Evolutionary conservation across 208 protist genomes (phyloP).

Genomic region (Leptomonas pyrrhocoris): DNA sequence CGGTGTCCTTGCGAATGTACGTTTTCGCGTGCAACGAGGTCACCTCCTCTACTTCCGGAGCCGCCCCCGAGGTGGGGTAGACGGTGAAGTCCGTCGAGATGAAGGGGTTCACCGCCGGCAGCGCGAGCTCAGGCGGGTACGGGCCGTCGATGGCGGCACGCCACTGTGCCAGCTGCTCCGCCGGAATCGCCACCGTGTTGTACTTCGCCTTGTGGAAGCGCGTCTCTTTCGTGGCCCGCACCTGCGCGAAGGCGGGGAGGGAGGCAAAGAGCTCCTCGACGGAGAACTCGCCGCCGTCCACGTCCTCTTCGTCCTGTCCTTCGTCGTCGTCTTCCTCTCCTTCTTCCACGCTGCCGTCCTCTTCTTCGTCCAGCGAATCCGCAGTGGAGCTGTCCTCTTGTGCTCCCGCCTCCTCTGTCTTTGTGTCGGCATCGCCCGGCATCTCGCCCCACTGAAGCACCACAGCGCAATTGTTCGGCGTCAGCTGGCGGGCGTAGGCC

Average conservation of each 20-base stretch:
- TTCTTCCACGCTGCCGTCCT: neutral
- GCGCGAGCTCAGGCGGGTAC: constrained; percentile 26
- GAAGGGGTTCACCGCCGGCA: constrained; percentile 68
- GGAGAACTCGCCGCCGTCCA: constrained; percentile 3
- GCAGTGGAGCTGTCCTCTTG: constrained; percentile 4
- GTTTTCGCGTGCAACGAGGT: constrained; percentile 49
- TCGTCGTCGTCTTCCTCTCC: constrained; percentile 7
- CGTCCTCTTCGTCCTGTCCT: constrained; percentile 2
- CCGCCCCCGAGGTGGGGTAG: constrained; percentile 19
- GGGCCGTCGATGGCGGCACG: constrained; percentile 27
- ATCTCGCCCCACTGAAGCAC: constrained; percentile 64
- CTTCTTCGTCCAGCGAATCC: constrained; percentile 7
- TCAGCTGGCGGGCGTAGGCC: constrained; percentile 54
- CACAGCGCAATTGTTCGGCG: constrained; percentile 54
- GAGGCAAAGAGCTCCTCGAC: constrained; percentile 40
- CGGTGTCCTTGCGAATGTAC: constrained; percentile 44
- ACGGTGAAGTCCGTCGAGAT: constrained; percentile 76
- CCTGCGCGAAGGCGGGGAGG: constrained; percentile 62
- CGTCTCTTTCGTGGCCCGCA: constrained; percentile 31
- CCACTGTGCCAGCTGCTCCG: constrained; percentile 51
- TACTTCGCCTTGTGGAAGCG: constrained; percentile 50
- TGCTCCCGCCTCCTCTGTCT: neutral
- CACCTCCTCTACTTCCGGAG: constrained; percentile 23
- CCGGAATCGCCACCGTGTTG: constrained; percentile 35
- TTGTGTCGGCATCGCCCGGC: constrained; percentile 31